Evolutionary conservation across 2,329 filamentous ascomycete species (phyloP).

Genomic region (Fusarium sp.): DNA sequence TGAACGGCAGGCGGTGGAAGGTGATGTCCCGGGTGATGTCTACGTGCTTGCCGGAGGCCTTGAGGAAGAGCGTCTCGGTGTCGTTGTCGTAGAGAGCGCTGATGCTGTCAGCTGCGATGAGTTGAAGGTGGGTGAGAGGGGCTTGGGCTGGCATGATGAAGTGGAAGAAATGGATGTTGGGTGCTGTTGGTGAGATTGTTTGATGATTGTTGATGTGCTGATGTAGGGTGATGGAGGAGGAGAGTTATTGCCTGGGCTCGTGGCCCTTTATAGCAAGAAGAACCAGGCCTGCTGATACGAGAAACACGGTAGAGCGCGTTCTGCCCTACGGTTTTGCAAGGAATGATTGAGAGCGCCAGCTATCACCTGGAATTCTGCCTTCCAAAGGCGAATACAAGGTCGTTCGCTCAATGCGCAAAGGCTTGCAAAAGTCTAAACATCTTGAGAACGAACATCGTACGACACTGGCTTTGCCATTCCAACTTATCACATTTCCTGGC

Average conservation of each 20-base stretch:
- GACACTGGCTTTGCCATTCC: background rate
- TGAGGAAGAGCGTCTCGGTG: slow-evolving; percentile 7
- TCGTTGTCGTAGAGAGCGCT: slow-evolving; percentile 21
- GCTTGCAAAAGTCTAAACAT: background rate
- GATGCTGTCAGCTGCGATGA: slow-evolving; percentile 15
- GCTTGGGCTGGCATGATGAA: slow-evolving; percentile 1
- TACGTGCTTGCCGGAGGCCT: slow-evolving; percentile 8
- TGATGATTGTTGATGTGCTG: background rate
- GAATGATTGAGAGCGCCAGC: no score
- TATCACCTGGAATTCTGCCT: background rate
- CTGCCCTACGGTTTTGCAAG: no score
- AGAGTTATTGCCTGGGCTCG: background rate
- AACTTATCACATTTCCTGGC: background rate
- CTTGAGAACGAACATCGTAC: background rate
- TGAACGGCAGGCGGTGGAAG: slow-evolving; percentile 17
- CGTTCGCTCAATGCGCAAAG: background rate
- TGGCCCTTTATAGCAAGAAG: background rate
- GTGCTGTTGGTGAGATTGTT: background rate
- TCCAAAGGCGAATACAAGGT: background rate
- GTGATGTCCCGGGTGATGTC: slow-evolving; percentile 11
- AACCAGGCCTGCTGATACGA: no score
- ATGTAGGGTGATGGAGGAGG: background rate
- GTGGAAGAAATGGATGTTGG: background rate
- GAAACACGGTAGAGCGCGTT: no score
- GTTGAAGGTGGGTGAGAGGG: slow-evolving; percentile 13